A percentile compares a stretch with the other conserved stretches of the same genome.
Conservation (phyloP, 305 asterid genomes). For the Rubia occidens region DNA sequence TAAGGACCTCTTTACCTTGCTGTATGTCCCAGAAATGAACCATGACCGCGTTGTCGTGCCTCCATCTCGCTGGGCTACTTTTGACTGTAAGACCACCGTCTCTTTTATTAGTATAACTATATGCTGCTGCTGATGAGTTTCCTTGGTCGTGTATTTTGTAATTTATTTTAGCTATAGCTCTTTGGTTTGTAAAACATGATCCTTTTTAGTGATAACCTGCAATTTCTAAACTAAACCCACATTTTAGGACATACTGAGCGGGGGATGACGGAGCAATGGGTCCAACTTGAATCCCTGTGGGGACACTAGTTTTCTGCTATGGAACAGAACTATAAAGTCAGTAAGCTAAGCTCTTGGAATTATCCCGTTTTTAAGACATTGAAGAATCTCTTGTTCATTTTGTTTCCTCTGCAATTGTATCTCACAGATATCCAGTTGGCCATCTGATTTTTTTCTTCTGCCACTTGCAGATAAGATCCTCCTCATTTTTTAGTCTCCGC, state of each 20-base stretch:
- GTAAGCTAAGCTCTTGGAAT: neutral
- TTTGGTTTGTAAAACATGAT: too few relatives aligned
- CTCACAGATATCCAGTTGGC: conserved; percentile 1
- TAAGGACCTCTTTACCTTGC: conserved; percentile 70
- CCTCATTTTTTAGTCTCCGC: too few relatives aligned
- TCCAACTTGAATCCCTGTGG: conserved; percentile 5
- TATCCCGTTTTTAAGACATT: neutral
- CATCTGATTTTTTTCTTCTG: neutral
- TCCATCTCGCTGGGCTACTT: conserved; percentile 94
- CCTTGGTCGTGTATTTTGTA: too few relatives aligned
- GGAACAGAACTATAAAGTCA: conserved; percentile 4
- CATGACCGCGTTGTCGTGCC: conserved; percentile 72
- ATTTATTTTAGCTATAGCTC: too few relatives aligned
- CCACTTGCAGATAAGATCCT: conserved; percentile 7
- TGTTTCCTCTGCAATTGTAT: neutral
- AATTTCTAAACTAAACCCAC: neutral
- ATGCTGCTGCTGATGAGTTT: too few relatives aligned
- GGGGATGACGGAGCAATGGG: conserved; percentile 8
- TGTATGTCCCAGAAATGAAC: conserved; percentile 45
- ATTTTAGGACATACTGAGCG: conserved; percentile 14
- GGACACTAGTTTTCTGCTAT: conserved; percentile 2
- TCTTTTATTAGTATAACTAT: too few relatives aligned
- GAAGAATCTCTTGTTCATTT: neutral
- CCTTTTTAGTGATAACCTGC: too few relatives aligned
- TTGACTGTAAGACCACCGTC: conserved; percentile 55